Evolutionary conservation across 371 early-diverging fungal genomes (phyloP).

Genomic region (Mortierella sp.): DNA sequence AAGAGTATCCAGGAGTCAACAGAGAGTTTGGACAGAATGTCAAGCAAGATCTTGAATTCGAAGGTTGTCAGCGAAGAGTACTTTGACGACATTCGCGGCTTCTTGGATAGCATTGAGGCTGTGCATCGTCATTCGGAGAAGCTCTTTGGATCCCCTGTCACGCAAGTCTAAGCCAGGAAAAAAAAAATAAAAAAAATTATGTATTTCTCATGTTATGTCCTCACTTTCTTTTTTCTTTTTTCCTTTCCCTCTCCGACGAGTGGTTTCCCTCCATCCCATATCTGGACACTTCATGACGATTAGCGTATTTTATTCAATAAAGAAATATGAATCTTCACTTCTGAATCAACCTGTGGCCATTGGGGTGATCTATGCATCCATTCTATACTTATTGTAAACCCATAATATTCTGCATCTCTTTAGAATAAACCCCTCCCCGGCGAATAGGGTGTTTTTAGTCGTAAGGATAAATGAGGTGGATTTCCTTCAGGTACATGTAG

Average conservation of each 20-base stretch:
- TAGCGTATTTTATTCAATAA: neutral
- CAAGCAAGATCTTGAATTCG: slow-evolving; percentile 41
- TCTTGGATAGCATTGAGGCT: slow-evolving; percentile 44
- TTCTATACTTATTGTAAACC: too few relatives aligned
- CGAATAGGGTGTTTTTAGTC: too few relatives aligned
- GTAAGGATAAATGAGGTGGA: too few relatives aligned
- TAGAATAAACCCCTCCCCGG: too few relatives aligned
- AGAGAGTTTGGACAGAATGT: slow-evolving; percentile 29
- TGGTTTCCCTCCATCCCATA: neutral
- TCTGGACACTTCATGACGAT: neutral
- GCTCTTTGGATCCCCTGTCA: slow-evolving; percentile 15
- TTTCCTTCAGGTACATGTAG: too few relatives aligned
- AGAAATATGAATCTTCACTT: neutral
- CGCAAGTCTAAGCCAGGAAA: neutral
- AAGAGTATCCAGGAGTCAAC: slow-evolving; percentile 27
- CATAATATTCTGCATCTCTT: too few relatives aligned
- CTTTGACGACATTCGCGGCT: slow-evolving; percentile 50
- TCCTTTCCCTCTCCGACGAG: neutral
- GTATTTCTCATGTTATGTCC: neutral
- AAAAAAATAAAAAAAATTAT: neutral
- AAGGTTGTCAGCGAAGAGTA: slow-evolving; percentile 39
- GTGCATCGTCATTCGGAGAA: slow-evolving; percentile 41
- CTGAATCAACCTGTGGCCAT: neutral
- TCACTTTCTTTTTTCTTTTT: neutral
- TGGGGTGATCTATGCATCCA: neutral